A percentile compares a stretch with the other conserved stretches of the same genome.
phyloP scores from a whole-genome alignment of 2,329 filamentous ascomycete genomes.

The Scleromitrula shiraiana region DNA sequence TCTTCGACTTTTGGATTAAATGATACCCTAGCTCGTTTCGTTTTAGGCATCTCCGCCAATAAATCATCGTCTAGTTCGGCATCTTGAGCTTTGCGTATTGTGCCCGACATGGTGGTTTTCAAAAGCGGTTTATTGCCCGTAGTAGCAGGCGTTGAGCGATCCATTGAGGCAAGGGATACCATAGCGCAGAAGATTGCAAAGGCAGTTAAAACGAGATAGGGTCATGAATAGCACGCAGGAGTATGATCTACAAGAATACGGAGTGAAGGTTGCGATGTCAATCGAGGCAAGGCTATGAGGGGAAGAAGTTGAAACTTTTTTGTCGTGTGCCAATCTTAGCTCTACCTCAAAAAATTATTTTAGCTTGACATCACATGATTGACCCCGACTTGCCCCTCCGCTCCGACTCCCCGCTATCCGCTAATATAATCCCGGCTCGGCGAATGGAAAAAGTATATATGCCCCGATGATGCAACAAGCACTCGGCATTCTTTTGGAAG shows the following conservation, averaged over 20 bases:
- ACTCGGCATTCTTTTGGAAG: no score
- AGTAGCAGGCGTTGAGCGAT: not conserved
- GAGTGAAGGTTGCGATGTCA: not conserved
- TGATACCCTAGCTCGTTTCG: constrained; percentile 25
- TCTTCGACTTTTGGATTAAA: constrained; percentile 30
- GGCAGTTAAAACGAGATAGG: not conserved
- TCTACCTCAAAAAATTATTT: constrained; percentile 3
- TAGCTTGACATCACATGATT: constrained; percentile 2
- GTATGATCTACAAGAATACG: no score
- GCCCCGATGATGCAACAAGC: no score
- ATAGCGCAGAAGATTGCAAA: constrained; percentile 5
- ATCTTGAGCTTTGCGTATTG: constrained; percentile 24
- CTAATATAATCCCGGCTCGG: not conserved
- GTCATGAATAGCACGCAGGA: constrained; percentile 5
- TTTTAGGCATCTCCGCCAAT: constrained; percentile 20
- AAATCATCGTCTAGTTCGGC: constrained; percentile 22
- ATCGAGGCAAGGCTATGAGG: not conserved
- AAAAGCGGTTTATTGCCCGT: constrained; percentile 24
- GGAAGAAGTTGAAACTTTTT: not conserved
- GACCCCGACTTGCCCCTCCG: not conserved
- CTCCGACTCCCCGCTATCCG: not conserved
- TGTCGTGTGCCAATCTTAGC: constrained; percentile 4
- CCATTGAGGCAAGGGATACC: constrained; percentile 2
- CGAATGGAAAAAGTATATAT: no score
- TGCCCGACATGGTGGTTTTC: constrained; percentile 23